Evolutionary conservation across 257 asterid genomes (phyloP), one percentile per base, ranked within the genome.

Genomic region (Dorcoceras hygrometricum): DNA sequence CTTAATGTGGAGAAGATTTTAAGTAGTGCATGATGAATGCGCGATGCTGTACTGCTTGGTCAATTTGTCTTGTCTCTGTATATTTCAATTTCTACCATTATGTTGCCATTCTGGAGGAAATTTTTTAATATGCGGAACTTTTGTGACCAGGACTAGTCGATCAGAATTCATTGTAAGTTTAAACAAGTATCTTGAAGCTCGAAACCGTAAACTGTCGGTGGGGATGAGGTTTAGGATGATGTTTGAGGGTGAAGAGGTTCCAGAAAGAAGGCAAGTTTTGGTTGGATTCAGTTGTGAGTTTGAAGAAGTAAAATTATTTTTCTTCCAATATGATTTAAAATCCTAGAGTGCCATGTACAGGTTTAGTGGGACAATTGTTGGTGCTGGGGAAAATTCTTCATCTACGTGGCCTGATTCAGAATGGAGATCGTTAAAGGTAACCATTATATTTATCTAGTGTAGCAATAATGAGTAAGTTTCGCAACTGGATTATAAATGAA

Each of bases 151-250:
- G 90, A 86, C 96, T 53, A 90, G 99, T 82, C 94, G 78, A 72
- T 88, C 99, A 12, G 97, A 93, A 77, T 93, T 90, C 81, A 72
- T 93, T 72, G 90, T 90, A 22, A 81, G 95, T 63, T 79, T 88
- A 26, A 90, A 88, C 85, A 90, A 85, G 81, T 93, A 93, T 78
- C 90, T 93, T 69, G 99, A 90, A 78, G 95, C 97, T 76, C 89
- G 71, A 72, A 87, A 75, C 78, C 91, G 82, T 78, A 90, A 94
- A 72, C 86, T 94, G 29, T 84, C 95, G 27, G 95, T 90, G 72
- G 99, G 97, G 81, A 87, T 94, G 96, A 84, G 99, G 80, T 88
- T 88, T 82, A 94, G 85, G 87, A 94, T 94, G 99, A 84, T 85
- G 74, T 94, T 94, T 71, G 99, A 94, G 83, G 96, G 97, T 14